These are phyloP conservation scores for Lichtheimia hyalospora DNA, from an alignment of 371 early-diverging fungal species.

Conservation along the genomic window DNA sequence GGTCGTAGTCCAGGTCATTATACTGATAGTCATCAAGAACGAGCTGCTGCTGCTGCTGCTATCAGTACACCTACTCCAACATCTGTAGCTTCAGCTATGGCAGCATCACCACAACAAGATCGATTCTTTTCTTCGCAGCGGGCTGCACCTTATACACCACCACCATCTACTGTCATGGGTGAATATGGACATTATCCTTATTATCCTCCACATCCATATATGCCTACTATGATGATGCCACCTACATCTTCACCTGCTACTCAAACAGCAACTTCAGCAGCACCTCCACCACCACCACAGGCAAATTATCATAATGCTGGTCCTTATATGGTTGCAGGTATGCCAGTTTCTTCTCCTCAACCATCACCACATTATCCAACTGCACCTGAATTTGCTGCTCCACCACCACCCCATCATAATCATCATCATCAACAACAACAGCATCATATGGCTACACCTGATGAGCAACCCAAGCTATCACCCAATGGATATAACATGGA, in stretches of 20 bases:
- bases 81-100: not conserved
- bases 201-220: not conserved
- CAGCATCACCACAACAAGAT: not conserved
- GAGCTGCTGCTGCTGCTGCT: not conserved
- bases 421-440: not conserved
- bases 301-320: not conserved
- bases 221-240: slow-evolving; percentile 7
- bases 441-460: too few relatives aligned
- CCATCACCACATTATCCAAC: not conserved
- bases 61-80: too few relatives aligned
- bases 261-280: not conserved
- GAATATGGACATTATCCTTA: slow-evolving; percentile 3
- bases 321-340: slow-evolving; percentile 2
- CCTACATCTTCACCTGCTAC: not conserved
- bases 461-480: too few relatives aligned
- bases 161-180: not conserved
- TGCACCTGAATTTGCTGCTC: not conserved
- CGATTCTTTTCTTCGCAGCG: not conserved
- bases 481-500: not conserved
- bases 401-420: slow-evolving; percentile 3
- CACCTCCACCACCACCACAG: not conserved
- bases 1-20: slow-evolving; percentile 96
- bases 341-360: slow-evolving; percentile 1
- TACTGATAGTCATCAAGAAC: slow-evolving; percentile 46
- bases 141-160: not conserved